phyloP scores from a whole-genome alignment of 768 basidiomycete genomes.

The Nevesoporus exiguus region DNA sequence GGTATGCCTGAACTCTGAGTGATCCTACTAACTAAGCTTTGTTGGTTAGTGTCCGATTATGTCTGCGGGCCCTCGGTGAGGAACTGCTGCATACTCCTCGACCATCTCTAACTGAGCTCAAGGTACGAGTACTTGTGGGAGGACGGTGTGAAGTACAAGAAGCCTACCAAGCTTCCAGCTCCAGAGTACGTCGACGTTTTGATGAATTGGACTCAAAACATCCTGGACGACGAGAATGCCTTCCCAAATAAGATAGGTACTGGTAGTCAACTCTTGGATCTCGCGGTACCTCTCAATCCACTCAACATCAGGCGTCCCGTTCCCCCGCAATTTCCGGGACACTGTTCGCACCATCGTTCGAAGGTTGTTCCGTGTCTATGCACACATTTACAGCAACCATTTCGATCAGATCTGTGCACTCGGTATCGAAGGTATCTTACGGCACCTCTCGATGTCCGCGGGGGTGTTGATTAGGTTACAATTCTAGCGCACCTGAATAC shows the following conservation, averaged over 20 bases:
- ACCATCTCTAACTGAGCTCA: constrained; percentile 9
- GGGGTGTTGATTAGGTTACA: background rate
- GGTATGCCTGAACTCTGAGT: constrained; percentile 41
- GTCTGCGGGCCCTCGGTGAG: constrained; percentile 91
- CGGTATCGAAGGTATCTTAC: constrained; percentile 84
- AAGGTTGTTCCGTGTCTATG: constrained; percentile 94
- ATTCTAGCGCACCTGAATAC: constrained; percentile 91
- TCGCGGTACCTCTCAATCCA: constrained; percentile 5
- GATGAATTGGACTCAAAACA: constrained; percentile 96
- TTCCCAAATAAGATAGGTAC: constrained; percentile 96
- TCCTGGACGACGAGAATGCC: constrained; percentile 86
- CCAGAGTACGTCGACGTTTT: constrained; percentile 96
- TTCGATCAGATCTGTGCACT: constrained; percentile 98
- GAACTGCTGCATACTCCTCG: background rate
- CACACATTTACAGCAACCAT: constrained; percentile 98
- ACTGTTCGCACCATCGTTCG: constrained; percentile 91
- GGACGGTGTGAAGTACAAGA: constrained; percentile 82
- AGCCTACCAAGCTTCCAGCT: constrained; percentile 89
- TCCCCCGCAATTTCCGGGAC: constrained; percentile 85
- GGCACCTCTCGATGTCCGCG: too few relatives aligned
- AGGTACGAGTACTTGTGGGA: constrained; percentile 97
- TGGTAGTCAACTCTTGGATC: constrained; percentile 5
- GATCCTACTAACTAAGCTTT: constrained; percentile 7
- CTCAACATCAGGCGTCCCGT: constrained; percentile 69
- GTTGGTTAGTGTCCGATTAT: constrained; percentile 80